Base-by-base conservation (phyloP, 2,329 filamentous ascomycete genomes). In the Alternaria burnsii region DNA sequence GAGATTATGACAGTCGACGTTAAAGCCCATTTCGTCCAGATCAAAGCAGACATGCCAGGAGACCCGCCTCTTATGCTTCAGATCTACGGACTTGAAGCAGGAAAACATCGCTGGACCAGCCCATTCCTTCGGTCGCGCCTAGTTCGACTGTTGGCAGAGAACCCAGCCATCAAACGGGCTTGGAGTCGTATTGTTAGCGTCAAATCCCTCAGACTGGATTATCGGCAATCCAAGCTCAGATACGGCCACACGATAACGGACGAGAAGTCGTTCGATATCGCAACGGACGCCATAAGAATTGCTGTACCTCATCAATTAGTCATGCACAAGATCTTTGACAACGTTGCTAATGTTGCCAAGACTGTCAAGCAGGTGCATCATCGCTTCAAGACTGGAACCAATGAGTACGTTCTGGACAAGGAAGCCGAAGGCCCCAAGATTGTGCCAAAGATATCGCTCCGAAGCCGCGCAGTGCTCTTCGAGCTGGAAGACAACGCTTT, bases 401-500 rank as follows among this genome's bases (percentile, higher is more conserved):
- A 94, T 68, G 92, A 97, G 63, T 97, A 97, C 75, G 90, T 97
- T 36, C 83, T 97, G 3, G 89, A 91, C 16, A 97, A 97, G 78
- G 86, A 86, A 10, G 93, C 95, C 0, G 93, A 97, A 78, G 89
- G 86, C 0, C 93, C 96, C 0, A 98, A 96, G 76, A 83, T 87
- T 46, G 89, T 99, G 0, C 95, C 95, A 1, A 94, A 92, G 73
- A 83, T 99, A 22, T 94, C 93, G 0, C 68, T 99, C 10, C 88
- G 93, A 52, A 91, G 90, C 55, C 91, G 91, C 70, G 91, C 91
- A 5, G 84, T 99, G 24, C 81, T 97, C 3, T 94, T 99, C 60
- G 94, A 98, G 73, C 84, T 99, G 36, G 95, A 99, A 79, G 95
- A 99, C 76, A 94, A 95, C 51, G 90, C 92, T 0, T 99, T 99